Evolutionary conservation across 148 eudicot genomes (phyloP).

Genomic region (Pouteria glomerata): DNA sequence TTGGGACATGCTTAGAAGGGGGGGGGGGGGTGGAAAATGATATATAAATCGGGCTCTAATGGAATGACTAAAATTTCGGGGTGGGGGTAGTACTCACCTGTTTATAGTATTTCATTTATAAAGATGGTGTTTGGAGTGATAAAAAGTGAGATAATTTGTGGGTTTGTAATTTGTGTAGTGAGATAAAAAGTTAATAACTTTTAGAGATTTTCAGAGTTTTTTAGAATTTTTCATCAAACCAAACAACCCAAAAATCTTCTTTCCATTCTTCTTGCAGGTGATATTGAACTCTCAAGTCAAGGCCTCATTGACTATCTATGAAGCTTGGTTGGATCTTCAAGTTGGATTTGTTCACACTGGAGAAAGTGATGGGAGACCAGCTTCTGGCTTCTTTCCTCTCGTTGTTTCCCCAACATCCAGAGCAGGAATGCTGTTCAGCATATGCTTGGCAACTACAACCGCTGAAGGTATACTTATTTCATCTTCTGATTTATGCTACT

Average conservation of each 20-base stretch:
- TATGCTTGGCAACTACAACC: slow-evolving; percentile 43
- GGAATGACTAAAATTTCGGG: no score
- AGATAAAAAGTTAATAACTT: no score
- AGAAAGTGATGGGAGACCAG: slow-evolving; percentile 68
- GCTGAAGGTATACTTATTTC: slow-evolving; percentile 40
- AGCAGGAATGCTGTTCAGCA: slow-evolving; percentile 80
- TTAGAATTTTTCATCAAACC: no score
- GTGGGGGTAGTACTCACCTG: neutral
- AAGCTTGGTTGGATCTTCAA: slow-evolving; percentile 98
- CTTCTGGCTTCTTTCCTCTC: slow-evolving; percentile 79
- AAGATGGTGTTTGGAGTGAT: no score
- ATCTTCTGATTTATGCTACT: neutral
- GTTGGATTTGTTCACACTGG: slow-evolving; percentile 85
- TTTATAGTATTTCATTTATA: neutral
- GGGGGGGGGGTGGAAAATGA: no score
- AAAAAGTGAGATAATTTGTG: no score
- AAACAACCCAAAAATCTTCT: no score
- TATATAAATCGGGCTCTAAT: no score
- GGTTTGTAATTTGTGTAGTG: no score
- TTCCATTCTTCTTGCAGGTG: slow-evolving; percentile 41
- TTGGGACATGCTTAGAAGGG: no score
- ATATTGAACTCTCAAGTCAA: slow-evolving; percentile 90
- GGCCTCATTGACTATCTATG: slow-evolving; percentile 73
- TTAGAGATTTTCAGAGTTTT: no score
- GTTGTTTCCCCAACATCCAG: slow-evolving; percentile 68